Percentiles rank a stretch among this genome's conserved stretches.
phyloP scores from a whole-genome alignment of 768 basidiomycete genomes.

The Phanerodontia chrysosporium region DNA sequence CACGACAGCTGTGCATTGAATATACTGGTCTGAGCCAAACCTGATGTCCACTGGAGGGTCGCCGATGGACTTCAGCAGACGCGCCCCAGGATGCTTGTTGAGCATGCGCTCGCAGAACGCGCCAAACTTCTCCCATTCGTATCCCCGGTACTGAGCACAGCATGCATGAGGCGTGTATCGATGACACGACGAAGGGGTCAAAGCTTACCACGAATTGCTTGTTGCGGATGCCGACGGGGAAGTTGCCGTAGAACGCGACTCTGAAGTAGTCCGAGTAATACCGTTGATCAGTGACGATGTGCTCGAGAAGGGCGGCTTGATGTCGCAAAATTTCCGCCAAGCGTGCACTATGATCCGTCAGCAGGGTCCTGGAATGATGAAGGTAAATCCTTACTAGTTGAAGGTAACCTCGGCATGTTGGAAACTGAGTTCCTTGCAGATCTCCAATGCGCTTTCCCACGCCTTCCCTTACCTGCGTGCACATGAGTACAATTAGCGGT shows the following conservation, averaged over 20 bases:
- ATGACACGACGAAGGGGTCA: background rate
- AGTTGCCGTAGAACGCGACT: constrained; percentile 90
- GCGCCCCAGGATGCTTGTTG: constrained; percentile 83
- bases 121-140: constrained; percentile 91
- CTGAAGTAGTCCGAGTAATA: constrained; percentile 93
- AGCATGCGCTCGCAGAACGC: constrained; percentile 90
- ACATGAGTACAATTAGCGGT: constrained; percentile 6
- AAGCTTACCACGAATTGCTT: constrained; percentile 86
- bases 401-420: constrained; percentile 90
- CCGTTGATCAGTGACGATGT: constrained; percentile 77
- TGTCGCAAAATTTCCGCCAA: constrained; percentile 83
- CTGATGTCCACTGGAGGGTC: constrained; percentile 81
- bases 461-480: constrained; percentile 86
- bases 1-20: constrained; percentile 81
- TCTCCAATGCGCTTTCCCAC: constrained; percentile 92
- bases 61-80: constrained; percentile 64
- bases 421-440: constrained; percentile 85
- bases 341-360: constrained; percentile 47
- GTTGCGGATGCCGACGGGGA: constrained; percentile 77
- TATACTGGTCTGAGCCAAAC: constrained; percentile 75
- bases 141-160: constrained; percentile 74
- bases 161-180: background rate
- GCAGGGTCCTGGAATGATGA: background rate
- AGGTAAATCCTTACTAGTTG: constrained; percentile 63
- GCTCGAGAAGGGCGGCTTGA: constrained; percentile 83